A percentile compares a stretch with the other conserved stretches of the same genome.
These are phyloP conservation scores for Murraya paniculata DNA, from an alignment of 345 rosid species.

Conservation along the genomic window DNA sequence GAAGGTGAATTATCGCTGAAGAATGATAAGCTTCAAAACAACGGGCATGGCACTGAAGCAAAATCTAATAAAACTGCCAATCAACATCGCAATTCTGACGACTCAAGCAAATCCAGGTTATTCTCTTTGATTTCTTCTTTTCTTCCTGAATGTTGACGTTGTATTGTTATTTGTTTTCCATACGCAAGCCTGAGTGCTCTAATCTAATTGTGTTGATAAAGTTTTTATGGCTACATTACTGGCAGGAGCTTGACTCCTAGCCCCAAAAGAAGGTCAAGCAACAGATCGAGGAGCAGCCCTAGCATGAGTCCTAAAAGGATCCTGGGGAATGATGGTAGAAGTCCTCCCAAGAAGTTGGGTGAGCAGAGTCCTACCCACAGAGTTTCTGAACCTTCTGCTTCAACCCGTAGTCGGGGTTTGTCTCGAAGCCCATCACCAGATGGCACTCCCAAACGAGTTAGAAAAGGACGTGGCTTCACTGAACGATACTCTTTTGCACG, in stretches of 20 bases:
- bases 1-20: constrained; percentile 63
- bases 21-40: constrained; percentile 35
- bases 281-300: constrained; percentile 32
- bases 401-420: constrained; percentile 25
- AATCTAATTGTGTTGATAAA: constrained; percentile 4
- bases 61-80: constrained; percentile 25
- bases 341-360: constrained; percentile 42
- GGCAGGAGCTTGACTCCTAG: constrained; percentile 51
- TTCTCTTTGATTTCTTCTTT: constrained; percentile 23
- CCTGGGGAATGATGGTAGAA: constrained; percentile 34
- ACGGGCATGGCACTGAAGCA: constrained; percentile 39
- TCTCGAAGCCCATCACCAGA: constrained; percentile 51
- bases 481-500: constrained; percentile 88
- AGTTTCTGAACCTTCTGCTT: constrained; percentile 35
- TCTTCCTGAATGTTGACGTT: background rate
- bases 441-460: constrained; percentile 63
- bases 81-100: constrained; percentile 24
- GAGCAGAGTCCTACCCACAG: constrained; percentile 34
- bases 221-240: constrained; percentile 9
- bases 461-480: constrained; percentile 98
- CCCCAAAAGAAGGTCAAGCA: constrained; percentile 41
- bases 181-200: background rate
- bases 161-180: background rate
- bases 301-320: constrained; percentile 44
- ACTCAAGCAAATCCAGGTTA: constrained; percentile 60